Evolutionary conservation across 192 early-diverging fungal species (phyloP), one percentile per base, ranked within the genome.

Genomic region (Umbelopsis ramanniana): DNA sequence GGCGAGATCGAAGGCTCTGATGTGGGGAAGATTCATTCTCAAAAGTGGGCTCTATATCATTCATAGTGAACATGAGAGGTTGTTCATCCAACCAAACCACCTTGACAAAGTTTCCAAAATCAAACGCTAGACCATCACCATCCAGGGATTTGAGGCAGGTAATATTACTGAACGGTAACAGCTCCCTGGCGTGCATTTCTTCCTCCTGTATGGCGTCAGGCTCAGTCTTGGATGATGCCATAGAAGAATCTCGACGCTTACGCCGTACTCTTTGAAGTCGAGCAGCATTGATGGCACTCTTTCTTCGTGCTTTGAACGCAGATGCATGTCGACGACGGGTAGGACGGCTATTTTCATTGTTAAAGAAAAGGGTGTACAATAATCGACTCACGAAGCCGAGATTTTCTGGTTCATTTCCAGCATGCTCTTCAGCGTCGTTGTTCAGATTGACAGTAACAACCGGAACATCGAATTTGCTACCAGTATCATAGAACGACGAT

Each of bases 21-120:
- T 17, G 48, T 3, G 15, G 1, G 15, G 48, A 50, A 50, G 15
- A 19, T 50, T 50, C 48, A 10, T 8, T n/a, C 17, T 50, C 48
- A 10, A 50, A 21, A 17, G 15, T 6, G 23, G n/a, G 55, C 1
- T 60, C 55, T 6, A 15, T 11, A 26, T 60, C 55, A 22, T 22
- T 35, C 23, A 26, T 26, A 1, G 55, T 60, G 17, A 60, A 60
- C 24, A 60, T 14, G n/a, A 29, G 55, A 29, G 15, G 55, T 22
- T 60, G 35, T 29, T 35, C 55, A 21, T 50, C 67, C 8, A 68
- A 37, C 71, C 71, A 72, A 15, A 78, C 50, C 17, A 78, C 22
- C 52, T 80, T 80, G 6, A 80, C 46, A 67, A 80, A 80, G 26
- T 80, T 80, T 8, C 78, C 78, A 67, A 69, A 80, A 26, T 80